Conservation (phyloP, 345 rosid genomes). For the Raphanus sativus region DNA sequence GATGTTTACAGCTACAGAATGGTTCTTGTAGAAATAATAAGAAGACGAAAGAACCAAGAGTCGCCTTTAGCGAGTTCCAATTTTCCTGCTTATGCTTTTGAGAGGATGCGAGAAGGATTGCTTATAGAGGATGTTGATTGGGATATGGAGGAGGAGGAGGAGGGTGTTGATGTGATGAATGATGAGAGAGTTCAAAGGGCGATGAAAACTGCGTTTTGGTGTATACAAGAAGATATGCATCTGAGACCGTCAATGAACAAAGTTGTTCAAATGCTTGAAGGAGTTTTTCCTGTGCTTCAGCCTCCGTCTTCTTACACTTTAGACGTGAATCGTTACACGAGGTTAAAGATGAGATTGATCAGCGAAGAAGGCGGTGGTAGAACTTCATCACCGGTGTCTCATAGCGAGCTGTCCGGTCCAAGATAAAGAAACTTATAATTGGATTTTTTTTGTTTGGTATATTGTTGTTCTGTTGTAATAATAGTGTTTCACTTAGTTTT, state of each 20-base stretch:
- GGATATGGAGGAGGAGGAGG: constrained; percentile 29
- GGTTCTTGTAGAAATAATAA: constrained; percentile 77
- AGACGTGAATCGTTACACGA: constrained; percentile 43
- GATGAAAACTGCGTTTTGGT: constrained; percentile 84
- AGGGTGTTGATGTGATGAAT: constrained; percentile 27
- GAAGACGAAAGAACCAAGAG: constrained; percentile 68
- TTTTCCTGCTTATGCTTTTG: constrained; percentile 79
- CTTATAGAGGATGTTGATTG: constrained; percentile 65
- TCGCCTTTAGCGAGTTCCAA: neutral
- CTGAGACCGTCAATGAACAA: constrained; percentile 85
- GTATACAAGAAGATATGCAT: constrained; percentile 86
- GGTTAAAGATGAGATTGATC: neutral
- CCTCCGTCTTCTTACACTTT: constrained; percentile 56
- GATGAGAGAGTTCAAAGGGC: constrained; percentile 58
- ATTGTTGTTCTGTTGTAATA: neutral
- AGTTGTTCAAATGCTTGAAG: constrained; percentile 97
- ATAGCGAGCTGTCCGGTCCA: neutral
- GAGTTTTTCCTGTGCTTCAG: constrained; percentile 53
- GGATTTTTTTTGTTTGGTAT: neutral
- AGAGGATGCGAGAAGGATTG: constrained; percentile 88
- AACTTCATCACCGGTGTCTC: neutral
- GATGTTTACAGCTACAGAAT: constrained; percentile 92
- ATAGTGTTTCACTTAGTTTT: neutral
- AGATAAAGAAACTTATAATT: neutral
- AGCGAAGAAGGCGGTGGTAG: neutral